Base-by-base conservation (phyloP, 768 basidiomycete genomes). In the Mycena vulgaris region DNA sequence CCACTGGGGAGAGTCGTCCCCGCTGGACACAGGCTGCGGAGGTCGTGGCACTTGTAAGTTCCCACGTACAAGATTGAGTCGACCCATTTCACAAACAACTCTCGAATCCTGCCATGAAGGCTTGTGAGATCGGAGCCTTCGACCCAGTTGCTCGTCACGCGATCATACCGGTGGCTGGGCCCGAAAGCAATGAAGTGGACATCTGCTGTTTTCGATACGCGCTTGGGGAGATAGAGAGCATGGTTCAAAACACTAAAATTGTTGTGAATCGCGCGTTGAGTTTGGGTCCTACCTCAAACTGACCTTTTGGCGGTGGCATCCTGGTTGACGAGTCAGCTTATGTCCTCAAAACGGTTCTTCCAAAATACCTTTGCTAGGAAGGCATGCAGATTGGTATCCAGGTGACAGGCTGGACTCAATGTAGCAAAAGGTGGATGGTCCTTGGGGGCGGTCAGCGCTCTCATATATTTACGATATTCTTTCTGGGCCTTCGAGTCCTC, bases 1-100 rank as follows among this genome's bases (percentile, higher is more conserved):
- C n/a, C n/a, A n/a, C n/a, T n/a, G n/a, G 58, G 57, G 8, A 16
- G 1, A 1, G 1, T 11, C 1, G 39, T 66, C 31, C 66, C 66
- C 5, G 23, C 30, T 2, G 49, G 57, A 23, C n/a, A 14, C 30
- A 67, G 11, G 1, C 14, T 14, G 17, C 49, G 21, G 16, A 67
- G 57, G n/a, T 67, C 49, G 37, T 60, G 66, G 25, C 66, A 67
- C 31, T 27, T 67, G 30, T 60, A 67, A 2, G 66, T n/a, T 52
- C 66, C 66, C 17, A 51, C n/a, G 30, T 67, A 67, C 0, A 52
- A n/a, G 9, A 67, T 23, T 14, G 19, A 33, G 1, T 23, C 25
- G 3, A 53, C 53, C 35, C 16, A 30, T 7, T 31, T 35, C 23
- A 45, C 27, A 17, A 67, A 67, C 1, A 67, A 16, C 35, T 67